Conservation (phyloP, 805 yeast species). For the Metschnikowia aberdeeniae region DNA sequence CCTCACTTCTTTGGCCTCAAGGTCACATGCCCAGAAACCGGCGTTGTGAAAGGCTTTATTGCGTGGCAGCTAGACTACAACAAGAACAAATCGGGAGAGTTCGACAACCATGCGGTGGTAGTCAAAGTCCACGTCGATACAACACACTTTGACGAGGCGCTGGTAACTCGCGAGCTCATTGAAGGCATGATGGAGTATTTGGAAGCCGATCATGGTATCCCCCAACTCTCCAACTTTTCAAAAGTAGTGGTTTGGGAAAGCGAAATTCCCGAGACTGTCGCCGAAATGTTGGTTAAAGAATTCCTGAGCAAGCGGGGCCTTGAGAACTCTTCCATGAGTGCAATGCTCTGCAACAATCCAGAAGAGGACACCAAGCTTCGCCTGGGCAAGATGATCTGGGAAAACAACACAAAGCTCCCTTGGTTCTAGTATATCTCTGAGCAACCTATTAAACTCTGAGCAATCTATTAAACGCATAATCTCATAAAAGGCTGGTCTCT, state of each 20-base stretch:
- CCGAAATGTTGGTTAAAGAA: slow-evolving; percentile 14
- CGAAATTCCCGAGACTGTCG: slow-evolving; percentile 21
- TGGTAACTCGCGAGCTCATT: slow-evolving; percentile 13
- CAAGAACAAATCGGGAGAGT: slow-evolving; percentile 7
- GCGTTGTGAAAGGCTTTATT: slow-evolving; percentile 25
- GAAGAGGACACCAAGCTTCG: slow-evolving; percentile 24
- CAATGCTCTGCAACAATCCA: slow-evolving; percentile 25
- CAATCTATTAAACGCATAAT: too few species aligned
- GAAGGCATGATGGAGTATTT: slow-evolving; percentile 15
- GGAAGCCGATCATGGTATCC: slow-evolving; percentile 11
- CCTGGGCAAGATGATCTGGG: slow-evolving; percentile 35
- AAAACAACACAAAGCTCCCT: slow-evolving; percentile 37
- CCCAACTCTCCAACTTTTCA: slow-evolving; percentile 14
- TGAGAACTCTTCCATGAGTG: slow-evolving; percentile 36
- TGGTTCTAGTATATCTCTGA: slow-evolving; percentile 29
- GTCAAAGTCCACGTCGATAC: slow-evolving; percentile 25
- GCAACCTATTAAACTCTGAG: too few species aligned
- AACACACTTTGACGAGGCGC: slow-evolving; percentile 17
- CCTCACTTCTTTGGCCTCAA: slow-evolving; percentile 34
- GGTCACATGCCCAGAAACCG: slow-evolving; percentile 16
- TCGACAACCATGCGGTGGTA: slow-evolving; percentile 23
- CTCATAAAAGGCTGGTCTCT: too few species aligned
- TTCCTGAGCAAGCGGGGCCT: slow-evolving; percentile 20
- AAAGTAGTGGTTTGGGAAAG: slow-evolving; percentile 33
- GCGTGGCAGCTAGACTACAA: slow-evolving; percentile 40